Evolutionary conservation across 495 filamentous ascomycete genomes (phyloP).

Genomic region (Daldinia loculata): DNA sequence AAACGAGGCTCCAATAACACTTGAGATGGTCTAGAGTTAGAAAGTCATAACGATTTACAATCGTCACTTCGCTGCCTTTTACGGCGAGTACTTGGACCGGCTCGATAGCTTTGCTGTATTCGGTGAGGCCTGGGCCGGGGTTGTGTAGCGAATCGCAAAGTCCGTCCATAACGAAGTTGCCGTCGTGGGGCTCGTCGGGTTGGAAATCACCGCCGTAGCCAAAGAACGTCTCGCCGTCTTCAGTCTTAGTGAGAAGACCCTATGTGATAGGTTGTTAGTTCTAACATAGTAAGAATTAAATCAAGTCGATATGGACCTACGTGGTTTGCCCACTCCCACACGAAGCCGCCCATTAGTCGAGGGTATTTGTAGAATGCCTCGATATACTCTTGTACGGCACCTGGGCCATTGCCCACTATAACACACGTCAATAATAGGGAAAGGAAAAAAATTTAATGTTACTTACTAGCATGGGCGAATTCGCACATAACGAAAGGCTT

Average conservation of each 20-base stretch:
- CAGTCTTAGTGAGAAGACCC: conserved; percentile 64
- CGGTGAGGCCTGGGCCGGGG: conserved; percentile 66
- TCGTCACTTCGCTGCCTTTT: conserved; percentile 48
- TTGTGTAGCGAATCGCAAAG: conserved; percentile 67
- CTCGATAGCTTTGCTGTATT: conserved; percentile 72
- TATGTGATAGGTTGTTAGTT: conserved; percentile 22
- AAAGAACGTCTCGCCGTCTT: conserved; percentile 66
- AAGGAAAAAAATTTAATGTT: not conserved
- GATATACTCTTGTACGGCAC: conserved; percentile 72
- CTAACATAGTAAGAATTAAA: not conserved
- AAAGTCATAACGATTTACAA: conserved; percentile 66
- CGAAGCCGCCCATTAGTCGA: conserved; percentile 73
- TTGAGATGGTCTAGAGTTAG: conserved; percentile 59
- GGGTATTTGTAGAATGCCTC: conserved; percentile 70
- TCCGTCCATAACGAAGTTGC: conserved; percentile 74
- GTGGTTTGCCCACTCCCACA: conserved; percentile 83
- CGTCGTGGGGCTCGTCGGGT: conserved; percentile 71
- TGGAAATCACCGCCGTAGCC: conserved; percentile 79
- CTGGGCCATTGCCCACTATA: conserved; percentile 74
- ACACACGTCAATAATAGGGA: not conserved
- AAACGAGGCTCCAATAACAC: conserved; percentile 56
- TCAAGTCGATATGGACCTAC: conserved; percentile 35
- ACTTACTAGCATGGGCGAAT: conserved; percentile 67
- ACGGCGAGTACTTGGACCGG: conserved; percentile 60
- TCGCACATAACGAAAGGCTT: conserved; percentile 74